These are phyloP conservation scores for Syzygium aqueum DNA, from an alignment of 345 rosid genomes.

Conservation along the genomic window DNA sequence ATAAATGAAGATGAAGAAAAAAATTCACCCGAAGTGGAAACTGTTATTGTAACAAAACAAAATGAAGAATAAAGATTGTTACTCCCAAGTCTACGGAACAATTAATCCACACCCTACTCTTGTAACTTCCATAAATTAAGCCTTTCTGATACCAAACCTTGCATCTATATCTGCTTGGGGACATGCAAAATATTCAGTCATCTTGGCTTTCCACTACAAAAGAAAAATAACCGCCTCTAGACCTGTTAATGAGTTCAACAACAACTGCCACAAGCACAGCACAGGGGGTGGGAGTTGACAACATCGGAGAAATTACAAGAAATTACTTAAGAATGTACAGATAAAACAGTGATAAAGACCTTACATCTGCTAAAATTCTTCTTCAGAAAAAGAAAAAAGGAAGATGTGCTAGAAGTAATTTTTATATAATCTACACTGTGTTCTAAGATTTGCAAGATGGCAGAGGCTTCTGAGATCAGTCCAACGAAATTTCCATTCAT, in stretches of 20 bases:
- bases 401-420: not conserved
- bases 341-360: not conserved
- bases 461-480: not conserved
- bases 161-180: not conserved
- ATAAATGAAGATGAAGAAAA: not conserved
- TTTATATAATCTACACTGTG: not conserved
- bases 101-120: not conserved
- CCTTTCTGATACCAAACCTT: not conserved
- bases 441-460: not conserved
- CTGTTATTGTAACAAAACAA: not conserved
- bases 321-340: not conserved
- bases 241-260: not conserved
- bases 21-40: not conserved
- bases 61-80: not conserved
- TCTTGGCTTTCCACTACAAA: not conserved
- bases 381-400: not conserved
- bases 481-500: not conserved
- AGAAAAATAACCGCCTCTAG: not conserved
- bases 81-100: not conserved
- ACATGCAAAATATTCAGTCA: not conserved
- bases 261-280: not conserved
- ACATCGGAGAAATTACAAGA: not conserved
- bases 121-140: not conserved
- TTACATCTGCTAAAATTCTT: not conserved
- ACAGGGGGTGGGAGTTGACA: not conserved